Evolutionary conservation across 768 basidiomycete species (phyloP), one percentile per base, ranked within the genome.

Genomic region (Hygrocybe punicea): DNA sequence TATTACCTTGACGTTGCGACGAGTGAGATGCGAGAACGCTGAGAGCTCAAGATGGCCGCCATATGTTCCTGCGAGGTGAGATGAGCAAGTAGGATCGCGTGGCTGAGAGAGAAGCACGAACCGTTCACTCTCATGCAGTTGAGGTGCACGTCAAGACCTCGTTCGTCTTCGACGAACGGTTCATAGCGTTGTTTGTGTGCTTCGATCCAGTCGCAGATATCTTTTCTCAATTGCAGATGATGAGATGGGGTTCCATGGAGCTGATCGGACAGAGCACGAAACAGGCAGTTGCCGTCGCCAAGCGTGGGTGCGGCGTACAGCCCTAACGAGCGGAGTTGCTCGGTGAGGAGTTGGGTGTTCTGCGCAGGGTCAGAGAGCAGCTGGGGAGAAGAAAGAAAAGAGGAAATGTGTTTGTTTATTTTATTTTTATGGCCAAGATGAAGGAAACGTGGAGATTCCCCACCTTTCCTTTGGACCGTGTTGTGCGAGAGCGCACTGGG

Each of bases 11-110:
- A 97, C 87, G 65, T 92, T 82, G 29, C 87, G 79, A 54, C 77
- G 76, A 49, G 80, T 80, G 76, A 92, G 82, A 63, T 93, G 90
- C 3, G 94, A 87, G 69, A 94, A 96, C 1, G 92, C 92, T 16
- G 88, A 89, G n/a, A 97, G 78, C 70, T 97, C 94, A 65, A 97
- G 83, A 71, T 97, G 92, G 1, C 93, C 93, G 40, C 93, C 94
- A 59, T 95, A 96, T 2, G 93, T 95, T 25, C 90, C 88, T 56
- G 58, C 44, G 48, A 39, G 51, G 33, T 49, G 37, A 48, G 25
- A 54, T 17, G 21, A 23, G 11, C 34, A 49, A 49, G 23, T 50
- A 36, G 35, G 49, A 58, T 59, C 48, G 57, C 36, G 56, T 49
- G 42, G 50, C 42, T 46, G 40, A 45, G 57, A 9, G 40, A 45